phyloP scores from a whole-genome alignment of 805 yeast genomes.

The Ogataea zsoltii region DNA sequence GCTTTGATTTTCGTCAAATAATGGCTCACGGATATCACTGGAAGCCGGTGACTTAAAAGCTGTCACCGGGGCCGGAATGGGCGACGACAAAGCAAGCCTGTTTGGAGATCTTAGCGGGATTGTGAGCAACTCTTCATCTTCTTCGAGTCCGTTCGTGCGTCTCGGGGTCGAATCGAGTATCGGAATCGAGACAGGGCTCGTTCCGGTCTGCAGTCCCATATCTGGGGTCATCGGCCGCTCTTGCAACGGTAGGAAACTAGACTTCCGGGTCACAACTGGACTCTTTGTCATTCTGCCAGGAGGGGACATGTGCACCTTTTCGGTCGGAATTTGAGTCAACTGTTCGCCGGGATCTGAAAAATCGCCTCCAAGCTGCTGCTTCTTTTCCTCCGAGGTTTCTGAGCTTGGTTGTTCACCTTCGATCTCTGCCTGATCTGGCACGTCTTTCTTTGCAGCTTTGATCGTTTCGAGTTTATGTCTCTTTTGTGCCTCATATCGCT shows the following conservation, averaged over 20 bases:
- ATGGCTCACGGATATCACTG: conserved; percentile 1
- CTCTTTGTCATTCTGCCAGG: conserved; percentile 18
- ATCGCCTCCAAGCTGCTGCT: conserved; percentile 1
- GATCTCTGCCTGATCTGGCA: not conserved
- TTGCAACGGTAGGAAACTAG: not conserved
- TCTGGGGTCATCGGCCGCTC: conserved; percentile 1
- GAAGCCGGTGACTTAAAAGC: conserved; percentile 14
- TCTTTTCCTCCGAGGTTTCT: conserved; percentile 4
- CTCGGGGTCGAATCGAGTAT: not conserved
- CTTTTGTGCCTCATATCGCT: conserved; percentile 54
- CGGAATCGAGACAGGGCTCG: not conserved
- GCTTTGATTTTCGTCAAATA: not conserved
- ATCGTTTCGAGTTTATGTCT: conserved; percentile 13
- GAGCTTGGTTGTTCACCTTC: not conserved
- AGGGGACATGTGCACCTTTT: conserved; percentile 15
- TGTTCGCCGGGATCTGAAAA: conserved; percentile 15
- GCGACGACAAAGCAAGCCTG: conserved; percentile 16
- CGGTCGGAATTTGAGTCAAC: conserved; percentile 12
- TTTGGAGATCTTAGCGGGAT: conserved; percentile 36
- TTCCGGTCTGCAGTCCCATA: not conserved
- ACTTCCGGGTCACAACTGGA: conserved; percentile 11
- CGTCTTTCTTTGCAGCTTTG: not conserved
- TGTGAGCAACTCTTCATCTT: conserved; percentile 25
- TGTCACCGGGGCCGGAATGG: conserved; percentile 9
- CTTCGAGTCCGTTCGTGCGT: conserved; percentile 4